phyloP scores from a whole-genome alignment of 1,284 basidiomycete genomes.

The Heterobasidion parviporum region DNA sequence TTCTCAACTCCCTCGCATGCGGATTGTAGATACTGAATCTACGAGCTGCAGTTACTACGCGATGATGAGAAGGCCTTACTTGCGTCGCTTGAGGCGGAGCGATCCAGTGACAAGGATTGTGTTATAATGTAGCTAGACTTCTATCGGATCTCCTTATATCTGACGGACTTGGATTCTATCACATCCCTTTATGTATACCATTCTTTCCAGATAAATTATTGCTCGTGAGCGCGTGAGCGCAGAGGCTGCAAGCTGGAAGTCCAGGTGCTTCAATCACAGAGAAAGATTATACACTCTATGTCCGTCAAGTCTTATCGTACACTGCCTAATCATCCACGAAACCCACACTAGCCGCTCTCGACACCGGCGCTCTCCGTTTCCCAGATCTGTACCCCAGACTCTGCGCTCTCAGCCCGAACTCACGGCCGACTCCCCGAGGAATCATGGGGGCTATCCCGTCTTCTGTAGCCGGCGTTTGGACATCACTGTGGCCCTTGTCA shows the following conservation, averaged over 20 bases:
- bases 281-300: no score
- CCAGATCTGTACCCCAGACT: background rate
- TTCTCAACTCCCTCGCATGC: background rate
- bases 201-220: no score
- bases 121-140: conserved; percentile 40
- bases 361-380: background rate
- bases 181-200: no score
- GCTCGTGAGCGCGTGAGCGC: no score
- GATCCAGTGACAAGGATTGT: conserved; percentile 35
- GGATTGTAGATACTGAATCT: conserved; percentile 2
- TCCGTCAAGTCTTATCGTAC: background rate
- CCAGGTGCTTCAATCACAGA: no score
- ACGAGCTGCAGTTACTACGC: conserved; percentile 20
- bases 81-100: conserved; percentile 38
- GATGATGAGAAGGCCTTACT: conserved; percentile 52
- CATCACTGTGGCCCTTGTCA: background rate
- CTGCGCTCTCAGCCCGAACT: background rate
- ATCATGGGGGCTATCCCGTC: background rate
- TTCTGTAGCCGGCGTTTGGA: background rate
- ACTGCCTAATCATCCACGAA: background rate
- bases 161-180: no score
- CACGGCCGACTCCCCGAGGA: background rate
- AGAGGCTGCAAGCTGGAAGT: no score
- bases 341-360: background rate
- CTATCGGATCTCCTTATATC: no score